Evolutionary conservation across 371 early-diverging fungal species (phyloP), one percentile per base, ranked within the genome.

Genomic region (Lichtheimia ramosa): DNA sequence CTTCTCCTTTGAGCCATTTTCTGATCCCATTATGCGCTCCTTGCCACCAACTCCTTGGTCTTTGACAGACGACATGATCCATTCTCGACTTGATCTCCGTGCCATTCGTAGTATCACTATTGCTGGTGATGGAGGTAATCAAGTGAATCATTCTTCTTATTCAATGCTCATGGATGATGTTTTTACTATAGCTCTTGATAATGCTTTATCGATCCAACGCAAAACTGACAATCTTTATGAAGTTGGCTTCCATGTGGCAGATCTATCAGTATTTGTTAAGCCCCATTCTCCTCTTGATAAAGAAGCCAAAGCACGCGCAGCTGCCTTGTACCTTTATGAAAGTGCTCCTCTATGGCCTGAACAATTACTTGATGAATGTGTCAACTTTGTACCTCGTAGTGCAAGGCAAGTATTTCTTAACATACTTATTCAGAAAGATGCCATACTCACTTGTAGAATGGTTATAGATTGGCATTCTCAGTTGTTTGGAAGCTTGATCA

Each of bases 161-260:
- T 34, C 34, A 8, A 34, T 34, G 10, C 34, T 4, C 34, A 34
- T 34, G 6, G 10, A 34, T 34, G 1, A 34, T 34, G 34, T 10
- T 34, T 34, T 34, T 34, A 34, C 2, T 46, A n/a, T 43, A 57
- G 62, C 57, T 18, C 81, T 96, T 43, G 99, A 99, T 68, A 97
- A 97, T 77, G 97, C 98, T 1, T 72, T 98, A 23, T 90, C 91
- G 12, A 77, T 85, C 54, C 68, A 76, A 24, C 64, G 71, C 34
- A 73, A 85, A 15, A 79, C 79, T 4, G 82, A 87, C 39, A 87
- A 84, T 15, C 85, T 71, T 5, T 90, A 74, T 63, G 88, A 93
- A 69, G 86, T 98, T 20, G 97, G 95, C 7, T 92, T 96, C 12
- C 98, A 99, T 72, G 98, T 99, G 67, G 96, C 99, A 53, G 99